Base-by-base conservation (phyloP, 176 grass and related monocot species). In the Alloteropsis semialata region DNA sequence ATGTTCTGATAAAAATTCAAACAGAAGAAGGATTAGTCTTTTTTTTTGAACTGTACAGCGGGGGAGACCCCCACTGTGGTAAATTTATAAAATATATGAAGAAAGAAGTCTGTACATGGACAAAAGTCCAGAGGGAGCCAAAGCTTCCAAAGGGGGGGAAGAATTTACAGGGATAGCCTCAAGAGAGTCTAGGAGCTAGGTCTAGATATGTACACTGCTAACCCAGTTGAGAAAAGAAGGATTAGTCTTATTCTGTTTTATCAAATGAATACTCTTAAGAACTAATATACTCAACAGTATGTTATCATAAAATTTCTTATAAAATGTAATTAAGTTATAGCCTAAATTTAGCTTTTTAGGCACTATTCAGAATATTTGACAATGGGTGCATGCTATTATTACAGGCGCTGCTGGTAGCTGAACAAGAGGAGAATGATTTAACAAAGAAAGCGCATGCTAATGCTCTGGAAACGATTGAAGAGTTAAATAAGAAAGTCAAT, bases 381-480 rank as follows among this genome's bases (percentile, higher is more conserved):
- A 36, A 50, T 63, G 15, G 11, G 24, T 55, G 64, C 21, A 32
- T 81, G 29, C 76, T 91, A 76, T 60, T 82, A 30, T 87, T 72
- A 43, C 85, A 98, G 96, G 82, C 50, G 4, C 75, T 88, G 44
- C 84, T 95, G 64, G 78, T 84, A 72, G 80, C 80, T 77, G 84
- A 89, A 75, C 75, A 13, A 65, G 83, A 92, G 66, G 81, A 89
- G 78, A 80, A 78, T 71, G 87, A 89, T 71, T 54, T 71, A 79
- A 78, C 61, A 22, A 94, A 89, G 76, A 91, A 87, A 63, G 84
- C 71, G 75, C 81, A 87, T 84, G 50, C 51, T 61, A 39, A 57
- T 82, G 64, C 89, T 70, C 84, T 89, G 80, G 89, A 87, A 75
- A 87, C 15, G 48, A 94, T 85, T 63, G 88, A 89, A 75, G 92